Evolutionary conservation across 306 rosid genomes (phyloP).

Genomic region (Pyrus betulifolia): DNA sequence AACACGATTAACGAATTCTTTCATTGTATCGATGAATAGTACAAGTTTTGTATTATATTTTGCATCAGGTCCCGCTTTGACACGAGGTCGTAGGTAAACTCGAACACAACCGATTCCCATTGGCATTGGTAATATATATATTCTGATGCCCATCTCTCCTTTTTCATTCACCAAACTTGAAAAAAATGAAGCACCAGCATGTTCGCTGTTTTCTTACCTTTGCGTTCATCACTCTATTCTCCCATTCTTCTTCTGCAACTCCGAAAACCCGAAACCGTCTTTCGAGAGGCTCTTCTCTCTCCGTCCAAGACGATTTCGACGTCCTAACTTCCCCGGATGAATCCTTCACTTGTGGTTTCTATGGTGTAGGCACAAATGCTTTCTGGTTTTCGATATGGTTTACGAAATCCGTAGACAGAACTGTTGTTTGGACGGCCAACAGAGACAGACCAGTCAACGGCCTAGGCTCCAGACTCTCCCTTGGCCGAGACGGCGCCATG

Average conservation of each 20-base stretch:
- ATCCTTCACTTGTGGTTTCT: conserved; percentile 12
- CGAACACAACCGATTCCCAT: too few species aligned
- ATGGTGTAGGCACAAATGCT: conserved; percentile 12
- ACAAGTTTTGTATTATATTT: too few species aligned
- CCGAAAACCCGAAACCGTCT: neutral
- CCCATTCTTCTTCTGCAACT: neutral
- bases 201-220: neutral
- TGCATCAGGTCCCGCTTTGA: too few species aligned
- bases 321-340: conserved; percentile 13
- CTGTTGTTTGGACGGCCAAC: conserved; percentile 24
- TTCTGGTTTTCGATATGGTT: conserved; percentile 24
- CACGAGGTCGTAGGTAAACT: too few species aligned
- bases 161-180: neutral
- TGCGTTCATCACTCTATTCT: neutral
- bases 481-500: conserved; percentile 9
- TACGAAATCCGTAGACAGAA: neutral
- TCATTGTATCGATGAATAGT: too few species aligned
- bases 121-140: too few species aligned
- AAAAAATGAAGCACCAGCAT: neutral
- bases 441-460: conserved; percentile 18
- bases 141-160: neutral
- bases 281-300: neutral
- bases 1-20: too few species aligned
- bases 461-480: conserved; percentile 6
- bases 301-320: neutral